Base-by-base conservation (phyloP, 2,329 filamentous ascomycete species). In the Calonectria pauciramosa region DNA sequence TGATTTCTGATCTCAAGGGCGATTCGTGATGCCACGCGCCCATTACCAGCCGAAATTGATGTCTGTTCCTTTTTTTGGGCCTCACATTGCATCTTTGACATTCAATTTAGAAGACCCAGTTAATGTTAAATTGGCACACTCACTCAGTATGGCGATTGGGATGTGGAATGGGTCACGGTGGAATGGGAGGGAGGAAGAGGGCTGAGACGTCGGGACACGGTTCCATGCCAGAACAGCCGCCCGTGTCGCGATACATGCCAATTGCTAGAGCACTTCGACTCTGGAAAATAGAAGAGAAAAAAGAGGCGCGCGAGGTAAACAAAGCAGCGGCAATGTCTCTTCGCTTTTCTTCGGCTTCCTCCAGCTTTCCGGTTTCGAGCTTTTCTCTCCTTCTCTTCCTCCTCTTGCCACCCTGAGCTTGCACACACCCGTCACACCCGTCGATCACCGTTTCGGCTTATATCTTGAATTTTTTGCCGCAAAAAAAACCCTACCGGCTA, bases 231-330 rank as follows among this genome's bases (percentile, higher is more conserved):
- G 63, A 63, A 68, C 20, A 47, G 44, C 16, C 63, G 32, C 23
- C 63, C 63, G 52, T 71, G 68, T 68, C 63, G 68, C 63, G 72
- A 74, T 73, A 54, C 72, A 74, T 74, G 63, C 72, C 72, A 74
- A 41, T 30, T 30, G 68, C 26, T 11, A 64, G 44, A 30, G 52
- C 30, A 71, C 44, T 47, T 38, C 14, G 26, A 28, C 16, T 36
- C 26, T 66, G 54, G 4, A 34, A 56, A 47, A 51, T 26, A 60
- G 60, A 34, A 32, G 67, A 20, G 30, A 32, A 51, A 32, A 51
- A 67, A 54, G 28, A 59, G 26, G 52, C 36, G 52, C 51, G 67
- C 38, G 60, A 60, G 23, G 47, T 41, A 54, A 38, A 44, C 23
- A 44, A 52, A 16, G 23, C 28, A n/a, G 36, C 44, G 47, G 49